Evolutionary conservation across 306 rosid species (phyloP), one percentile per base, ranked within the genome.

Genomic region (Alnus rubra): DNA sequence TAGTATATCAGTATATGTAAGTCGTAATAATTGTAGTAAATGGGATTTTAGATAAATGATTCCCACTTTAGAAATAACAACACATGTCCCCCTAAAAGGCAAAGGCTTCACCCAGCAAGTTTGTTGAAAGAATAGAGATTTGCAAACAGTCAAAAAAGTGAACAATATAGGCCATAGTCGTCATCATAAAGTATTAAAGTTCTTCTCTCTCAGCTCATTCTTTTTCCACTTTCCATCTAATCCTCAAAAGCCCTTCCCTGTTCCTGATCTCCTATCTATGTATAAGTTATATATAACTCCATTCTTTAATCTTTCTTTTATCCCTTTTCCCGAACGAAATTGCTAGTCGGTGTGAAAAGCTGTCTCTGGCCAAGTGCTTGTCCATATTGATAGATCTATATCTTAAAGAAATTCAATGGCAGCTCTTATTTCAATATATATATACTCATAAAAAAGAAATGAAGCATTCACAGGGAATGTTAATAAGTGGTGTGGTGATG

Each of bases 121-220:
- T 53, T 33, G 67, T 39, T 59, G 30, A 67, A 30, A 49, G 69
- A 54, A 18, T 3, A 67, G 23, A 68, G 65, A 78, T 56, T 1
- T 31, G 71, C 14, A 81, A 78, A 73, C 70, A 83, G 90, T 87
- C 87, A 84, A 87, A 84, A 42, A 87, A 74, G 90, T 63, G 30
- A n/a, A 47, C 65, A 23, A 49, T 56, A 53, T 72, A 72, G 82
- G 60, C 58, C 83, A 78, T 78, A 60, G 83, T 78, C 73, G 77
- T 42, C 73, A 39, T 74, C 81, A 69, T 79, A 85, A 85, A 81
- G 87, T 52, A 9, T 44, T 14, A 60, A 75, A 76, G 74, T 53
- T 74, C 9, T 42, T 4, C 6, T 49, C 74, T 44, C 74, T 18
- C 55, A 13, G 42, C 56, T 33, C 58, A 18, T 78, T 58, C 37